These are phyloP conservation scores for Colletotrichum endophyticum DNA, from an alignment of 2,329 filamentous ascomycete genomes.

Conservation along the genomic window DNA sequence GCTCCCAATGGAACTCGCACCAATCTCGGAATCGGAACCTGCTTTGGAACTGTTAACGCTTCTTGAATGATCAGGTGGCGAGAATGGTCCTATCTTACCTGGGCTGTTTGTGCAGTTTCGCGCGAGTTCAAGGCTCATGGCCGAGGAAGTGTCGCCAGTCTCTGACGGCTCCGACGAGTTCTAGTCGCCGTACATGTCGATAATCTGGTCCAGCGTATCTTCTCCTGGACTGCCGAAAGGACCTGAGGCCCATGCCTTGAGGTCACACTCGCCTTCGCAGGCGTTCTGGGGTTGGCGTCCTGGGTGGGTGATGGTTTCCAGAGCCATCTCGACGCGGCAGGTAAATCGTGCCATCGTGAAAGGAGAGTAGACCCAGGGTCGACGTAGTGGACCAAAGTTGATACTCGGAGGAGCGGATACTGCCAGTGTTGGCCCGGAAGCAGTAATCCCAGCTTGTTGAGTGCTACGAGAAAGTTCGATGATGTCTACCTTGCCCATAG, in stretches of 20 bases:
- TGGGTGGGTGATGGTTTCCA: too few relatives aligned
- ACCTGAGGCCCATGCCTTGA: not conserved
- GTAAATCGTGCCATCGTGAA: not conserved
- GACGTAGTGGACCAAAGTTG: not conserved
- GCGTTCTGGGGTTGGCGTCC: accelerated
- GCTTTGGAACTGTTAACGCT: not conserved
- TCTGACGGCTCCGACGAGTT: not conserved
- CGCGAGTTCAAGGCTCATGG: not conserved
- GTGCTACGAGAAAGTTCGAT: not conserved
- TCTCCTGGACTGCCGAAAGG: not conserved
- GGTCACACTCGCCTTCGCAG: not conserved
- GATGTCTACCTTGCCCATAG: not conserved
- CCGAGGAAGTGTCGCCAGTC: not conserved
- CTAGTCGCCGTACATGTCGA: not conserved
- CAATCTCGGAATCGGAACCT: not conserved
- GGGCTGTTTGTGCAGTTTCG: not conserved
- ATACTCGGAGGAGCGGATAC: not conserved
- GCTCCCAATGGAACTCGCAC: not conserved
- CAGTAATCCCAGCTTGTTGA: not conserved
- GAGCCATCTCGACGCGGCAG: not conserved
- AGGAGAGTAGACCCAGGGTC: not conserved
- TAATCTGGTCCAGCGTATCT: not conserved
- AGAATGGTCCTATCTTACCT: not conserved
- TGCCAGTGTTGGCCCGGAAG: too few relatives aligned
- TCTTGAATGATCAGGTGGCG: not conserved